These are phyloP conservation scores for Diddensiella transvaalensis DNA, from an alignment of 805 yeast species.

Conservation along the genomic window DNA sequence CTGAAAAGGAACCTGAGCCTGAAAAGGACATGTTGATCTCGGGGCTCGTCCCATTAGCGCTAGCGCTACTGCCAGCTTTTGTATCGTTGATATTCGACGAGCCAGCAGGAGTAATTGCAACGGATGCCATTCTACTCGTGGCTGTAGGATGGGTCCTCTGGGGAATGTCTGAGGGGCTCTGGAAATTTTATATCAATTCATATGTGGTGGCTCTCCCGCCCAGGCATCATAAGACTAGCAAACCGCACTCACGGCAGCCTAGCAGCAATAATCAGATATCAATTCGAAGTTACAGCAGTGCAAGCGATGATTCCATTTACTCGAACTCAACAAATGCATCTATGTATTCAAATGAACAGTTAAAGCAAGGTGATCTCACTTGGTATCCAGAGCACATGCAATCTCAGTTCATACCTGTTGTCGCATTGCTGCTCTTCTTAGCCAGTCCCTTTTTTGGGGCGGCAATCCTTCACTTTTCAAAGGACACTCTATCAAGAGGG, in stretches of 20 bases:
- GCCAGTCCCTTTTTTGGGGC: conserved; percentile 24
- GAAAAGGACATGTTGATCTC: not conserved
- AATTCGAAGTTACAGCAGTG: not conserved
- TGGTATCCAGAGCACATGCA: not conserved
- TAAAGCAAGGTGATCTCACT: not conserved
- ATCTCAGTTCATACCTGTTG: not conserved
- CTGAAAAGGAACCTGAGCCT: not conserved
- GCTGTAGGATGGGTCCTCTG: conserved; percentile 26
- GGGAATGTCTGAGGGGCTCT: conserved; percentile 22
- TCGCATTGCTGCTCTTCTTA: conserved; percentile 16
- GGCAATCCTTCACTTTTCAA: conserved; percentile 15
- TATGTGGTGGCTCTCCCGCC: not conserved
- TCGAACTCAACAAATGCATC: not conserved
- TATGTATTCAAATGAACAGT: not conserved
- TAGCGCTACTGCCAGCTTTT: conserved; percentile 25
- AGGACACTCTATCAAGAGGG: conserved; percentile 20
- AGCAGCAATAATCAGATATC: not conserved
- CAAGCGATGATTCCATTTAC: not conserved
- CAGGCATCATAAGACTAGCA: no score
- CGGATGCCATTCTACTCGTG: conserved; percentile 21
- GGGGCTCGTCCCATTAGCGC: conserved; percentile 15
- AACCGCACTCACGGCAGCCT: not conserved
- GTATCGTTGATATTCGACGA: conserved; percentile 19
- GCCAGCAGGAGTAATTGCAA: conserved; percentile 19
- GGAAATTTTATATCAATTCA: conserved; percentile 21